Evolutionary conservation across 176 grass and related monocot species (phyloP), one percentile per base, ranked within the genome.

Genomic region (Guadua angustifolia): DNA sequence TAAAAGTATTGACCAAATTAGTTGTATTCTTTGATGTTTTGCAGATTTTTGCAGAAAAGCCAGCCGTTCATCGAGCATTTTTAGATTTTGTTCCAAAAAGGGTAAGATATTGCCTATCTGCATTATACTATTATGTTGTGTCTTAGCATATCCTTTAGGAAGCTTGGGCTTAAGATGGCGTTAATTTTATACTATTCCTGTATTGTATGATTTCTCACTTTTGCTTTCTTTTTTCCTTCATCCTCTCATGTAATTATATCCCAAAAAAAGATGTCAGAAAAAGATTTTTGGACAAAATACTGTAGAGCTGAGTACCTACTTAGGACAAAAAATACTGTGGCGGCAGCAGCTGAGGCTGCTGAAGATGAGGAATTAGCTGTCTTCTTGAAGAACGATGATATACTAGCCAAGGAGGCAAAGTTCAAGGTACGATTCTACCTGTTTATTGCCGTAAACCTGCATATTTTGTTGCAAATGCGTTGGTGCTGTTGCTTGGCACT

Each of bases 41-140:
- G 53, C 89, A 98, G 95, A 98, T 95, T 88, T 98, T 98, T 89
- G 87, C 95, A 55, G 95, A 98, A 91, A 98, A 98, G 44, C 95
- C 95, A 84, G 93, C 95, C 71, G 93, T 98, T 46, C 95, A 91
- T 88, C 81, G 93, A 57, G 95, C 95, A 77, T 98, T 92, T 95
- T 88, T 98, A 59, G 78, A 93, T 83, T 91, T 73, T 49, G 95
- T 98, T 78, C 95, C 93, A 17, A 90, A 75, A 62, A 98, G 95
- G 87, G 95, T 93, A 91, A 70, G 35, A 85, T 55, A 71, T 10
- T 52, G 29, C 18, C 10, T 73, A 74, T 62, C 57, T 73, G 16
- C 60, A 69, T 64, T 59, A 47, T 79, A 47, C 42, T 49, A 11
- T 46, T 59, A 22, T 72, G 21, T 42, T 19, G 55, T 85, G 3